Conservation (phyloP, 352 stramenopile species). For the Globisporangium alternatum region DNA sequence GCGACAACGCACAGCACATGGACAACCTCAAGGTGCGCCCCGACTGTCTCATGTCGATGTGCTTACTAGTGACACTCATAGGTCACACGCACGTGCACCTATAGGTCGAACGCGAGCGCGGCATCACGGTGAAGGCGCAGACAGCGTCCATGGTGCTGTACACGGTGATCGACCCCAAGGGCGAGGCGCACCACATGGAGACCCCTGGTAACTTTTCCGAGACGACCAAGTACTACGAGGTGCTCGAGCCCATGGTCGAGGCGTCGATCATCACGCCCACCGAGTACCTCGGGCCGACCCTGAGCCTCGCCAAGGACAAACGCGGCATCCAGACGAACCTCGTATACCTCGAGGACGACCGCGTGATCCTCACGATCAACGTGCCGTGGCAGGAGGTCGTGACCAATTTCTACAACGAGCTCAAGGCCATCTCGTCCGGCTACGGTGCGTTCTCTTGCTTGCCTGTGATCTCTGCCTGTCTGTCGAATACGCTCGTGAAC, state of each 20-base stretch:
- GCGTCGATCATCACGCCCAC: conserved; percentile 95
- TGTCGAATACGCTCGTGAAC: neutral
- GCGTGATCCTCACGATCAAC: conserved; percentile 92
- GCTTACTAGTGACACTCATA: neutral
- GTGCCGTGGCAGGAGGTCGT: conserved; percentile 99
- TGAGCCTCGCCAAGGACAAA: conserved; percentile 92
- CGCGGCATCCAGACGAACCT: conserved; percentile 91
- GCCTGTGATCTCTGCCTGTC: neutral
- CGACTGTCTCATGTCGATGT: neutral
- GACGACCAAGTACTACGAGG: conserved; percentile 84
- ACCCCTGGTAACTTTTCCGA: conserved; percentile 75
- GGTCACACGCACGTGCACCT: neutral
- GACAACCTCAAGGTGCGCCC: conserved; percentile 89
- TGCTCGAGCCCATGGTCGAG: conserved; percentile 96
- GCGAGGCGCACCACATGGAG: conserved; percentile 44
- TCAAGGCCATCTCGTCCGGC: conserved; percentile 95
- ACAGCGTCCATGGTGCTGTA: conserved; percentile 99
- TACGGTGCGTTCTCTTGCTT: conserved; percentile 77
- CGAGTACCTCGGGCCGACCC: conserved; percentile 94
- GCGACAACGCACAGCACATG: conserved; percentile 80
- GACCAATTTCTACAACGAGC: conserved; percentile 98
- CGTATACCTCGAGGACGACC: conserved; percentile 93
- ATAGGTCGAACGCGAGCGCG: conserved; percentile 95
- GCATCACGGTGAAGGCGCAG: conserved; percentile 99
- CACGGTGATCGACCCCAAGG: conserved; percentile 74